phyloP scores from a whole-genome alignment of 2,329 filamentous ascomycete species.

The Fusarium sp. region DNA sequence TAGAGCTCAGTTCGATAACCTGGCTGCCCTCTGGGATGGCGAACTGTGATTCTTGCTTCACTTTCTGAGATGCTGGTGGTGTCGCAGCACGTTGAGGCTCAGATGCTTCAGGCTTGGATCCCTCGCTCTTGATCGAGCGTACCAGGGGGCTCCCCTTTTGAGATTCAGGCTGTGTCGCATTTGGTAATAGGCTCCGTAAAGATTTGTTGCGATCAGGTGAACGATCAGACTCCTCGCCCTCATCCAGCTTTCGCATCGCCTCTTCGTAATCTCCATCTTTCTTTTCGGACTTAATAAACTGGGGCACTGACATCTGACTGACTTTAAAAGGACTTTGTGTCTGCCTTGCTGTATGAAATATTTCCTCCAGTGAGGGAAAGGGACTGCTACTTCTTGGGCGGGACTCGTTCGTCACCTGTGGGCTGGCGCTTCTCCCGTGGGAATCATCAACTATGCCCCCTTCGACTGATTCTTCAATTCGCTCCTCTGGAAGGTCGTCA shows the following conservation, averaged over 20 bases:
- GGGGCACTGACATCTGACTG: conserved; percentile 40
- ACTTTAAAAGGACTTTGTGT: conserved; percentile 50
- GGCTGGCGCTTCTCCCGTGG: conserved; percentile 24
- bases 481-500: conserved; percentile 43
- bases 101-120: not conserved
- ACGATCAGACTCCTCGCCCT: conserved; percentile 45
- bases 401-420: conserved; percentile 29
- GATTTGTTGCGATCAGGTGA: conserved; percentile 40
- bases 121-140: conserved; percentile 9
- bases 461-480: conserved; percentile 35
- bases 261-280: conserved; percentile 56
- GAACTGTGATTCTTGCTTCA: conserved; percentile 38
- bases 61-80: conserved; percentile 21
- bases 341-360: conserved; percentile 55
- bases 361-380: conserved; percentile 50
- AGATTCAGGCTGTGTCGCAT: conserved; percentile 46
- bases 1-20: conserved; percentile 48
- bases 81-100: conserved; percentile 7
- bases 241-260: conserved; percentile 56
- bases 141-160: not conserved
- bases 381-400: conserved; percentile 47
- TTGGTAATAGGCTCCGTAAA: conserved; percentile 46
- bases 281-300: conserved; percentile 40
- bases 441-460: conserved; percentile 35
- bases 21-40: conserved; percentile 46